Percentiles rank a stretch among this genome's conserved stretches.
Conservation (phyloP, 2,329 filamentous ascomycete genomes). For the Cryphonectria naterciae region DNA sequence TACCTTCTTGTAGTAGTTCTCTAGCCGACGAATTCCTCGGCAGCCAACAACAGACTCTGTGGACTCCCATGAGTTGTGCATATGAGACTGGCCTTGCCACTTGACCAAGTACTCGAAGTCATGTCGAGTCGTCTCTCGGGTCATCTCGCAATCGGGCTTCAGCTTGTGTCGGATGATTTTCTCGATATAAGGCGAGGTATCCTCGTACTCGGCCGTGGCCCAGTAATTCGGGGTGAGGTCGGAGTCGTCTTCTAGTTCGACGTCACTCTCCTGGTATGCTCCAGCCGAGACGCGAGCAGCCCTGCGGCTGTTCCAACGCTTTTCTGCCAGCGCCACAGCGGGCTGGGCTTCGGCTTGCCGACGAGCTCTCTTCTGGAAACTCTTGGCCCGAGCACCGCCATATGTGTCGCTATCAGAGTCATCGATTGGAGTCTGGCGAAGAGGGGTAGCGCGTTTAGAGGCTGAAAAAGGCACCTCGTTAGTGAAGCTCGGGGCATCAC, state of each 20-base stretch:
- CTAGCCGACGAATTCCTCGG: conserved; percentile 84
- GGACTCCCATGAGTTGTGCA: conserved; percentile 94
- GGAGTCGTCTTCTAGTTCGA: conserved; percentile 67
- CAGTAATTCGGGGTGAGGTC: conserved; percentile 73
- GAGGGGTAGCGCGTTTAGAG: conserved; percentile 64
- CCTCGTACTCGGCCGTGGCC: conserved; percentile 67
- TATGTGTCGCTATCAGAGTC: conserved; percentile 78
- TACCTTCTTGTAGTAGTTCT: conserved; percentile 90
- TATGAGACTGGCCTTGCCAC: conserved; percentile 94
- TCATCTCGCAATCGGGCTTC: conserved; percentile 67
- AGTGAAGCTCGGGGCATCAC: conserved; percentile 1
- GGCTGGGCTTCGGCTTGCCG: conserved; percentile 71
- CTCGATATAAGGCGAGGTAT: conserved; percentile 85
- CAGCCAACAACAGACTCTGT: conserved; percentile 74
- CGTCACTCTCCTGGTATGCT: conserved; percentile 68
- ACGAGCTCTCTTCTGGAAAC: conserved; percentile 75
- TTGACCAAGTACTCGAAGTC: conserved; percentile 95
- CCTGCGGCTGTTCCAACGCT: conserved; percentile 88
- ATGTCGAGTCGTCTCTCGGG: conserved; percentile 62
- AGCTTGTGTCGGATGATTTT: conserved; percentile 85
- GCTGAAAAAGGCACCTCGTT: conserved; percentile 43
- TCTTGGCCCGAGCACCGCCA: conserved; percentile 73
- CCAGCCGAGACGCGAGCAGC: conserved; percentile 72
- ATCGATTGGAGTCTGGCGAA: conserved; percentile 56
- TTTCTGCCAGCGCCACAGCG: conserved; percentile 72